A percentile compares a stretch with the other conserved stretches of the same genome.
phyloP scores from a whole-genome alignment of 257 asterid genomes.

The Hygrophila difformis region DNA sequence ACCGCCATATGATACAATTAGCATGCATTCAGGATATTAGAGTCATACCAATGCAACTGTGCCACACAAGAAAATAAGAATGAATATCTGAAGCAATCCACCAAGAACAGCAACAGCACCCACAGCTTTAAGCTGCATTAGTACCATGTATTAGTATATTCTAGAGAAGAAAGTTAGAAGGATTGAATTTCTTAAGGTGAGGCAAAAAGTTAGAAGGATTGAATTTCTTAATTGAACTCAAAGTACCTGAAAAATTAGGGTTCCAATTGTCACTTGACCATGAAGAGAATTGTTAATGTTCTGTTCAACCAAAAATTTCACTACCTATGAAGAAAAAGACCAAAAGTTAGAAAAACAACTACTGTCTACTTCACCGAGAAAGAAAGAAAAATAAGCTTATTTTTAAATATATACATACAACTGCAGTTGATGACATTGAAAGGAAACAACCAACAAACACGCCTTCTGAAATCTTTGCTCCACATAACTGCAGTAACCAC shows the following conservation, averaged over 20 bases:
- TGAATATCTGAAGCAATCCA: slow-evolving; percentile 77
- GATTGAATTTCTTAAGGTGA: slow-evolving; percentile 1
- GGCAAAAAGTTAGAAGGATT: no score
- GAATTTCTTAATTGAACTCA: no score
- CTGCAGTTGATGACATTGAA: slow-evolving; percentile 96
- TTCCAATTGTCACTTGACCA: slow-evolving; percentile 96
- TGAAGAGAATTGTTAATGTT: slow-evolving; percentile 61
- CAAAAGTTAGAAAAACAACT: slow-evolving; percentile 10
- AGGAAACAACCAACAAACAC: slow-evolving; percentile 89
- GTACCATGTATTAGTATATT: slow-evolving; percentile 16
- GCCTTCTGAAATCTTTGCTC: slow-evolving; percentile 88
- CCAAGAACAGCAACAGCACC: slow-evolving; percentile 95
- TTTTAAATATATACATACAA: slow-evolving; percentile 62
- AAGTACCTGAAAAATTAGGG: slow-evolving; percentile 89
- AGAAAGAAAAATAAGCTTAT: no score
- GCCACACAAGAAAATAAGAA: slow-evolving; percentile 64
- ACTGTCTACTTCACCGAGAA: no score
- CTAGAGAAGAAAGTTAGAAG: slow-evolving; percentile 15
- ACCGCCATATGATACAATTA: slow-evolving; percentile 11
- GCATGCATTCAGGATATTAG: slow-evolving; percentile 14
- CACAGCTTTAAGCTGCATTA: slow-evolving; percentile 81
- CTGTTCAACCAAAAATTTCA: slow-evolving; percentile 79
- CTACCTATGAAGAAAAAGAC: slow-evolving; percentile 46
- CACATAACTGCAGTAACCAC: slow-evolving; percentile 56
- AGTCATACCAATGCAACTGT: slow-evolving; percentile 57